These are phyloP conservation scores for Lobulomyces angularis DNA, from an alignment of 192 early-diverging fungal genomes.

Conservation along the genomic window DNA sequence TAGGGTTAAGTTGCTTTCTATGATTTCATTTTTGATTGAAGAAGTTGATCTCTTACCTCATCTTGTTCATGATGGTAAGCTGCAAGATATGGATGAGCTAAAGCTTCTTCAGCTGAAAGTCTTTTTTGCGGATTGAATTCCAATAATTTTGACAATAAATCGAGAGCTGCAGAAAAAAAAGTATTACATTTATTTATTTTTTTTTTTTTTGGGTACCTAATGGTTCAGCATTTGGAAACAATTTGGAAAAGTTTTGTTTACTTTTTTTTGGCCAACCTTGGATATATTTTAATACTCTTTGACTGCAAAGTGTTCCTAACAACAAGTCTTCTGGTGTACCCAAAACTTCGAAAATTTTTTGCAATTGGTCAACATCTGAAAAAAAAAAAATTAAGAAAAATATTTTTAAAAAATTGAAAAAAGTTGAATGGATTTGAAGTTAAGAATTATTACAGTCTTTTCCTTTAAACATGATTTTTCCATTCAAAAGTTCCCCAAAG, in stretches of 20 bases:
- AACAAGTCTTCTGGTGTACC: constrained; percentile 89
- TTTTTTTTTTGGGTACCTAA: too few species aligned
- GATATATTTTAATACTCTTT: constrained; percentile 72
- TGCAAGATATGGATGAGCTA: constrained; percentile 80
- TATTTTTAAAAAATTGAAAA: too few species aligned
- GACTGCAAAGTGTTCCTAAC: constrained; percentile 37
- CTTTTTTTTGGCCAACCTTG: constrained; percentile 77
- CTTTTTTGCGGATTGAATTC: constrained; percentile 76
- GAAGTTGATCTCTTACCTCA: constrained; percentile 23
- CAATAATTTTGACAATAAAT: constrained; percentile 77
- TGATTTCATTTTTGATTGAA: too few species aligned
- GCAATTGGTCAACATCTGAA: constrained; percentile 84
- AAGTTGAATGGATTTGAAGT: too few species aligned
- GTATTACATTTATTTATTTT: constrained; percentile 8
- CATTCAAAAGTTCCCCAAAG: constrained; percentile 91
- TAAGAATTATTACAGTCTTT: constrained; percentile 72
- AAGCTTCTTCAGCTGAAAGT: constrained; percentile 80
- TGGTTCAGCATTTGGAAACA: constrained; percentile 82
- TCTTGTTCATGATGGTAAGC: constrained; percentile 63
- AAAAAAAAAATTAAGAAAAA: too few species aligned
- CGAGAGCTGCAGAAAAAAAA: too few species aligned
- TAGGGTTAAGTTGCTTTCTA: too few species aligned
- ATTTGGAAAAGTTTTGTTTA: constrained; percentile 63
- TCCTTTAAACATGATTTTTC: constrained; percentile 90
- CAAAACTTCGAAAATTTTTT: constrained; percentile 86